Evolutionary conservation across 1,284 basidiomycete genomes (phyloP).

Genomic region (Austroboletus rostrupii): DNA sequence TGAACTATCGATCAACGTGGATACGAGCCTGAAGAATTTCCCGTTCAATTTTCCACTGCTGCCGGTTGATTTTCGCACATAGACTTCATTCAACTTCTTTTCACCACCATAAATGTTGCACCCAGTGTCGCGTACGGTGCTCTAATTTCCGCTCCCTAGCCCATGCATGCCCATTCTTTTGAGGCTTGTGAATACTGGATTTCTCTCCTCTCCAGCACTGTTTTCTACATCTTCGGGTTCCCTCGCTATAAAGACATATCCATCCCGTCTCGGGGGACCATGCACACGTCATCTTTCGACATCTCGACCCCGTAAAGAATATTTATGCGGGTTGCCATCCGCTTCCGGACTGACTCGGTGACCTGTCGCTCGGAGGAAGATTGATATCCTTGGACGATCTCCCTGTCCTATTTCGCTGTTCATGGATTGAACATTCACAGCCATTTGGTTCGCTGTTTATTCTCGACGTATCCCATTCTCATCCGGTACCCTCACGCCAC

Average conservation of each 20-base stretch:
- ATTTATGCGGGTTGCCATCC: conserved; percentile 31
- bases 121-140: conserved; percentile 20
- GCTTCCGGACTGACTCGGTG: conserved; percentile 18
- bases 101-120: conserved; percentile 30
- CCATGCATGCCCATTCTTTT: conserved; percentile 31
- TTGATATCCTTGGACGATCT: conserved; percentile 34
- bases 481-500: conserved; percentile 30
- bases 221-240: conserved; percentile 32
- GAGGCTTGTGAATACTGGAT: conserved; percentile 36
- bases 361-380: conserved; percentile 18
- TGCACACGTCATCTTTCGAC: conserved; percentile 31
- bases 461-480: conserved; percentile 34
- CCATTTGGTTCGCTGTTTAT: conserved; percentile 25
- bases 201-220: conserved; percentile 27
- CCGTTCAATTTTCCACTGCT: conserved; percentile 8
- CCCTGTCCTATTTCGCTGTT: conserved; percentile 30
- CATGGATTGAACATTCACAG: conserved; percentile 36
- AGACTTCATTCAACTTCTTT: conserved; percentile 22
- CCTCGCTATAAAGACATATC: conserved; percentile 54
- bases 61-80: conserved; percentile 20
- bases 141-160: conserved; percentile 36
- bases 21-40: conserved; percentile 40
- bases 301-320: conserved; percentile 32
- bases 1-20: conserved; percentile 49
- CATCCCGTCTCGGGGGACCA: conserved; percentile 50